These are phyloP conservation scores for Epichloe hybrida DNA, from an alignment of 2,329 filamentous ascomycete species.

Conservation along the genomic window DNA sequence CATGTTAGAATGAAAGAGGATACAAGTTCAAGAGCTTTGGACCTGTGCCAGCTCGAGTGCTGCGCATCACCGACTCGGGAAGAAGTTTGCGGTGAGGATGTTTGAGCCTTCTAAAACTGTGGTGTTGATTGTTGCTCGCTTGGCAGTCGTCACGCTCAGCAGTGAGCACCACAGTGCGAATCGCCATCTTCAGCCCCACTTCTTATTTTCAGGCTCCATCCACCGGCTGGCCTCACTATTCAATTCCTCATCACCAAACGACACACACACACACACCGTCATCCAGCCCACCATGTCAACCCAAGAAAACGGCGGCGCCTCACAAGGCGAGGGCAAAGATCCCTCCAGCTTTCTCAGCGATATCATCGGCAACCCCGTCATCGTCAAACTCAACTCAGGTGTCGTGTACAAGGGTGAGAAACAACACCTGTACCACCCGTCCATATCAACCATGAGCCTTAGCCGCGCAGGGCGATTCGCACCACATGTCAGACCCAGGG, in stretches of 20 bases:
- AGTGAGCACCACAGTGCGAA: neutral
- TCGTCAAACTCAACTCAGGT: conserved; percentile 96
- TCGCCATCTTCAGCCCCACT: neutral
- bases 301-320: conserved; percentile 54
- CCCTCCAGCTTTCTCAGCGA: conserved; percentile 87
- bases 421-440: neutral
- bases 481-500: neutral
- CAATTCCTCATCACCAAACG: neutral
- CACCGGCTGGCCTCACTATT: neutral
- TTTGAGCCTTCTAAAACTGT: too few relatives aligned
- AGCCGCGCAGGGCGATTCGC: neutral
- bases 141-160: too few relatives aligned
- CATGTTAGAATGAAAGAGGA: neutral
- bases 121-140: too few relatives aligned
- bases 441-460: too few relatives aligned
- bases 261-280: neutral
- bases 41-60: neutral
- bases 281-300: conserved; percentile 3
- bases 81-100: neutral
- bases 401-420: conserved; percentile 84
- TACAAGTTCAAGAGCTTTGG: neutral
- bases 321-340: conserved; percentile 66
- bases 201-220: neutral
- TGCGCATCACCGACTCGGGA: neutral
- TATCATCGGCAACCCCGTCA: conserved; percentile 87